A percentile compares a stretch with the other conserved stretches of the same genome.
Conservation (phyloP, 371 early-diverging fungal genomes). For the Chytridiales sp. region DNA sequence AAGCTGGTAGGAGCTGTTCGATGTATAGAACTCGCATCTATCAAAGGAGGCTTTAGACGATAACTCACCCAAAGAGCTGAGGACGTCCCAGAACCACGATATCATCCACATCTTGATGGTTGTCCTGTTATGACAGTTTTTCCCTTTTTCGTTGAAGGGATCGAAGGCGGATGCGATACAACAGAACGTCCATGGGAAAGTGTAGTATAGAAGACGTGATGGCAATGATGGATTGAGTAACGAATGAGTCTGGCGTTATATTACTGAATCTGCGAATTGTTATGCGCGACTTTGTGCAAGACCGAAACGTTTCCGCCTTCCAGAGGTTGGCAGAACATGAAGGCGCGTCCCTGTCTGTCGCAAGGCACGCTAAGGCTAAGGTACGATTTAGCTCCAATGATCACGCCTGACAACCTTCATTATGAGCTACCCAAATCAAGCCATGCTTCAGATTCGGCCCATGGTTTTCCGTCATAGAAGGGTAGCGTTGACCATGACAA, state of each 20-base stretch:
- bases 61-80: constrained; percentile 74
- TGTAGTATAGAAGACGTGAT: background rate
- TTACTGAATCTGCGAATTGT: background rate
- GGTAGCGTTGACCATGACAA: too few species aligned
- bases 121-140: constrained; percentile 2
- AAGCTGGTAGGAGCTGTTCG: too few species aligned
- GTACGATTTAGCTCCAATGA: too few species aligned
- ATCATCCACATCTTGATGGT: constrained; percentile 77
- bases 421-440: too few species aligned
- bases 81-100: constrained; percentile 92
- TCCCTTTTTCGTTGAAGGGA: background rate
- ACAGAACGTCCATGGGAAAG: background rate
- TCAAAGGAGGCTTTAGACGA: background rate
- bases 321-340: too few species aligned
- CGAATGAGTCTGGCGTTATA: background rate
- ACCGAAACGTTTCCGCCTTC: too few species aligned
- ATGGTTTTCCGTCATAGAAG: too few species aligned
- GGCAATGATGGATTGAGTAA: background rate
- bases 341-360: too few species aligned
- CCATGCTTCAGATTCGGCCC: too few species aligned
- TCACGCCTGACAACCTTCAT: too few species aligned
- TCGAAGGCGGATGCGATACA: background rate
- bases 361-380: too few species aligned
- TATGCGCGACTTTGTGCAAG: background rate
- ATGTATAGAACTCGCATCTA: too few species aligned